Evolutionary conservation across 257 asterid genomes (phyloP).

Genomic region (Jasminum sambac): DNA sequence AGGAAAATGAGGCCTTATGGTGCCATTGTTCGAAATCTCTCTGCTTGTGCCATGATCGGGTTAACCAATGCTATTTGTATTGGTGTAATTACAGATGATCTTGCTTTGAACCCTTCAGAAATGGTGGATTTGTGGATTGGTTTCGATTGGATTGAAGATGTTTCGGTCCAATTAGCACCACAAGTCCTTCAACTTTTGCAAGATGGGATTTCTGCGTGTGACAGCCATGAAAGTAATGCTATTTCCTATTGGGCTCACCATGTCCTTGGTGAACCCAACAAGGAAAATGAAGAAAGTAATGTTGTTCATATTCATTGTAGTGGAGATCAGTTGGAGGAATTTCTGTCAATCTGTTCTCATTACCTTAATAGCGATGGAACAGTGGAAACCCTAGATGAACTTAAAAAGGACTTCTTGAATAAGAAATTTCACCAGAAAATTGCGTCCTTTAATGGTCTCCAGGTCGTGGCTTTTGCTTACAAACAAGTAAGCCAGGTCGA

Average conservation of each 20-base stretch:
- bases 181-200: conserved; percentile 13
- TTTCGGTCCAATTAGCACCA: not conserved
- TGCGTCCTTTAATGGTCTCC: not conserved
- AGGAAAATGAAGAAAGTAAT: not conserved
- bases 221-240: conserved; percentile 18
- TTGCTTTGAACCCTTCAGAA: conserved; percentile 20
- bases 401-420: conserved; percentile 15
- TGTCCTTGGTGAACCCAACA: conserved; percentile 21
- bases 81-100: conserved; percentile 17
- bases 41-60: conserved; percentile 32
- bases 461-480: conserved; percentile 39
- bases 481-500: conserved; percentile 12
- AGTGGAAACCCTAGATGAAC: conserved; percentile 34
- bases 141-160: conserved; percentile 10
- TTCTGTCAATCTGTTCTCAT: conserved; percentile 35
- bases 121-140: conserved; percentile 51
- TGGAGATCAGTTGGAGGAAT: conserved; percentile 30
- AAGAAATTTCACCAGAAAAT: conserved; percentile 3
- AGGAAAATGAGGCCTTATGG: conserved; percentile 24
- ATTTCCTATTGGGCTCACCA: conserved; percentile 39
- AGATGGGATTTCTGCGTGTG: conserved; percentile 24
- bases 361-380: conserved; percentile 36
- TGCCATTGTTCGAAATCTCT: conserved; percentile 29
- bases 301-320: conserved; percentile 26
- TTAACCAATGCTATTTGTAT: conserved; percentile 37